Evolutionary conservation across 768 basidiomycete genomes (phyloP).

Genomic region (Tricholoma bakamatsutake): DNA sequence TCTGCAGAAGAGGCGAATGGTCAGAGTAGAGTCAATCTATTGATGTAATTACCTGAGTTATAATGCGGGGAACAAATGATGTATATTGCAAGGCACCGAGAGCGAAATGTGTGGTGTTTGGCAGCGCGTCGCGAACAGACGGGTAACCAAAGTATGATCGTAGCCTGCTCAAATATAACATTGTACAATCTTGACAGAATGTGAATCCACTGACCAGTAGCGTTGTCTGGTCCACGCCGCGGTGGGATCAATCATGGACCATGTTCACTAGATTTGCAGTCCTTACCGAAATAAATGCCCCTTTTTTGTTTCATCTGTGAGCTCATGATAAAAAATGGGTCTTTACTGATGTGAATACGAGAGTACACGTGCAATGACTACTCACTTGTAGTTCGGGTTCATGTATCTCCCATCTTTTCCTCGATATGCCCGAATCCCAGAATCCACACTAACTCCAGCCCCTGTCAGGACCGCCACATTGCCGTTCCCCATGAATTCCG

Average conservation of each 20-base stretch:
- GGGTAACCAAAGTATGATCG: constrained; percentile 84
- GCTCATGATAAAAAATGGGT: constrained; percentile 78
- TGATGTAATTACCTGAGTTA: constrained; percentile 65
- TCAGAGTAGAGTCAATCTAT: constrained; percentile 13
- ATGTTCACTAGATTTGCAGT: too few species aligned
- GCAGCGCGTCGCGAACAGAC: constrained; percentile 72
- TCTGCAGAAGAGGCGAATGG: constrained; percentile 27
- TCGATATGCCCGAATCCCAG: constrained; percentile 91
- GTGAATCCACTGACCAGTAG: constrained; percentile 52
- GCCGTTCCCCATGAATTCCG: constrained; percentile 63
- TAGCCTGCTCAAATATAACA: constrained; percentile 35
- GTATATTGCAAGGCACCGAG: constrained; percentile 78
- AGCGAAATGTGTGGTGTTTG: constrained; percentile 87
- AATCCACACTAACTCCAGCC: constrained; percentile 93
- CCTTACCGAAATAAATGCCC: constrained; percentile 65
- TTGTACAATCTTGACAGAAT: constrained; percentile 17
- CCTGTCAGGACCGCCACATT: constrained; percentile 76
- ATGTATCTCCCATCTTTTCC: constrained; percentile 82
- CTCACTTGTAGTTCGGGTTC: constrained; percentile 86
- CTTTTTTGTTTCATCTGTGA: constrained; percentile 63
- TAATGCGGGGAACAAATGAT: constrained; percentile 50
- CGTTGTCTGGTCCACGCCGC: constrained; percentile 55
- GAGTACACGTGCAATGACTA: constrained; percentile 5
- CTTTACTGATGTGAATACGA: constrained; percentile 23
- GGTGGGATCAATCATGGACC: not conserved